A percentile compares a stretch with the other conserved stretches of the same genome.
These are phyloP conservation scores for Dactylorhiza incarnata DNA, from an alignment of 106 monocot genomes.

Conservation along the genomic window DNA sequence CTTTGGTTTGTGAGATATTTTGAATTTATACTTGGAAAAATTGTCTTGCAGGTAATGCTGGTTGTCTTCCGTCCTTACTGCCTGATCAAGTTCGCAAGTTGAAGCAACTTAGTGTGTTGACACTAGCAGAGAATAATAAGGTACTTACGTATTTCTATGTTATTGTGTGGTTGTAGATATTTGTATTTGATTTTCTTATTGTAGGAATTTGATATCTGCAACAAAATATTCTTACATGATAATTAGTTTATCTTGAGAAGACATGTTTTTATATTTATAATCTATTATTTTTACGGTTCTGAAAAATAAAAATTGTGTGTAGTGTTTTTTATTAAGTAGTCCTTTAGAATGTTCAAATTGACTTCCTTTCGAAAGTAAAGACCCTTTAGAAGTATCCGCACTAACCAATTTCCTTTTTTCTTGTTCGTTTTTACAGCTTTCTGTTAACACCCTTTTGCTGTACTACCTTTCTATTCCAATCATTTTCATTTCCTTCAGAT, in stretches of 20 bases:
- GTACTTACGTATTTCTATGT: conserved; percentile 19
- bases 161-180: background rate
- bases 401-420: background rate
- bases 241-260: background rate
- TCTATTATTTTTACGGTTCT: no score
- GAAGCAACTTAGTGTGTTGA: conserved; percentile 88
- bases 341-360: no score
- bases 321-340: no score
- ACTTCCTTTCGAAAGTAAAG: no score
- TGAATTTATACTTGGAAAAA: background rate
- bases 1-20: background rate
- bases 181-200: background rate
- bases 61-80: conserved; percentile 44
- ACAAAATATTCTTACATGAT: background rate
- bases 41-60: conserved; percentile 34
- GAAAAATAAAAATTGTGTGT: no score
- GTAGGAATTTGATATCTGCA: background rate
- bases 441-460: background rate
- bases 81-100: conserved; percentile 79
- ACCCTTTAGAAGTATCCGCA: background rate
- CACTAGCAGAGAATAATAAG: conserved; percentile 84
- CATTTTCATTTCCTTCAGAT: no score
- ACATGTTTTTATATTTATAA: background rate
- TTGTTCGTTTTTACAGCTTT: background rate
- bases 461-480: no score